Conservation (phyloP, 345 rosid species). For the Syzygium oleosum region DNA sequence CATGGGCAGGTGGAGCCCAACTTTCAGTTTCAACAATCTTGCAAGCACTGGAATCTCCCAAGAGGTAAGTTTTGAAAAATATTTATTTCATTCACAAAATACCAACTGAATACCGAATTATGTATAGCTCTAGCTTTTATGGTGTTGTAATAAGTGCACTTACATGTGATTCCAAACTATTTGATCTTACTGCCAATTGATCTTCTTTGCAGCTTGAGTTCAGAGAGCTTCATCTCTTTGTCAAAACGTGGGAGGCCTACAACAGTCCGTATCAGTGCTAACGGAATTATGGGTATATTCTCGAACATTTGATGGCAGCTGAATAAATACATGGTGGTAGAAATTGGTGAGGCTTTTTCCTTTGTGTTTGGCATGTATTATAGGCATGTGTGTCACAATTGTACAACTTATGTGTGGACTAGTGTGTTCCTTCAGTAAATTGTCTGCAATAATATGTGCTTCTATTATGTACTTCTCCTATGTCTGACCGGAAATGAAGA, state of each 20-base stretch:
- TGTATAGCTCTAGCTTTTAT: neutral
- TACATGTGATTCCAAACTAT: neutral
- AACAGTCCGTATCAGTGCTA: neutral
- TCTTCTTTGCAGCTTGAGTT: neutral
- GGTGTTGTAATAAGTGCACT: neutral
- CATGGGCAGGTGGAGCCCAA: neutral
- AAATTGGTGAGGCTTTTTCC: neutral
- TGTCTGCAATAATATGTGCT: neutral
- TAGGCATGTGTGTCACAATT: neutral
- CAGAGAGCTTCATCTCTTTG: neutral
- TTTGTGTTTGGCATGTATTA: neutral
- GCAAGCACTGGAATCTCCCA: neutral
- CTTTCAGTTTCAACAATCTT: neutral
- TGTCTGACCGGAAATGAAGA: neutral
- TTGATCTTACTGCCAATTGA: neutral
- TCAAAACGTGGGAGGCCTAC: neutral
- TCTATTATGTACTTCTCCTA: neutral
- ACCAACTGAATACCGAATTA: neutral
- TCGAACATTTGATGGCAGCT: neutral
- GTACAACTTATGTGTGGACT: neutral
- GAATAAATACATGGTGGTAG: neutral
- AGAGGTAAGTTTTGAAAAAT: neutral
- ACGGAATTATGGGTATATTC: neutral
- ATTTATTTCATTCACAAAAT: neutral
- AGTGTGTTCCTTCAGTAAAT: neutral